Evolutionary conservation across 1,284 basidiomycete species (phyloP), one percentile per base, ranked within the genome.

Genomic region (Macrocystidia cucumis): DNA sequence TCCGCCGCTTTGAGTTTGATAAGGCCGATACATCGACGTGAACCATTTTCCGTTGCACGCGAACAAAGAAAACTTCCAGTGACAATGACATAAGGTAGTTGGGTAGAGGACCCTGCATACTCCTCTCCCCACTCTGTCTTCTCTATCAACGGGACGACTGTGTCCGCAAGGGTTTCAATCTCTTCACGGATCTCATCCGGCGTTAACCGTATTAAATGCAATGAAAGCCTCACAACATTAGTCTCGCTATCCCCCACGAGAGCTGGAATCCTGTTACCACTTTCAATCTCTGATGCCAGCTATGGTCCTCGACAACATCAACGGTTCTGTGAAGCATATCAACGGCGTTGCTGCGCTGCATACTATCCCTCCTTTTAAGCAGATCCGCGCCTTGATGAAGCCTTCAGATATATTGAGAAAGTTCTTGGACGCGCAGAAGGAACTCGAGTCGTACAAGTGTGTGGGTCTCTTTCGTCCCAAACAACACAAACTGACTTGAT

Each of bases 351-450:
- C n/a, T 7, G 25, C 16, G n/a, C n/a, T n/a, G 25, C n/a, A 27
- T 16, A 27, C 16, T 7, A 16, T 12, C 29, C 29, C 11, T 30
- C 29, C 29, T n/a, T n/a, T n/a, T n/a, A 30, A 30, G 12, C n/a
- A 13, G 11, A 30, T 18, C 17, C 5, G 14, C n/a, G 11, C 26
- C 3, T 6, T 19, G 12, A 19, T 24, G 20, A 9, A 26, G 18
- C 23, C 32, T 22, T 11, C 37, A 19, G 28, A 38, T 7, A 40
- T 56, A 16, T 47, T 62, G 18, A 44, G 43, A 21, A 58, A 56
- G 29, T 64, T 63, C 37, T 37, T 63, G 4, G 54, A 58, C 17
- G 40, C 55, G 9, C 54, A 62, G 38, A 50, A 49, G 26, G 60
- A 62, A 26, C 51, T 62, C 12, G 46, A 56, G 39, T 47, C 35